Evolutionary conservation across 768 basidiomycete genomes (phyloP).

Genomic region (Podaxis sp.): DNA sequence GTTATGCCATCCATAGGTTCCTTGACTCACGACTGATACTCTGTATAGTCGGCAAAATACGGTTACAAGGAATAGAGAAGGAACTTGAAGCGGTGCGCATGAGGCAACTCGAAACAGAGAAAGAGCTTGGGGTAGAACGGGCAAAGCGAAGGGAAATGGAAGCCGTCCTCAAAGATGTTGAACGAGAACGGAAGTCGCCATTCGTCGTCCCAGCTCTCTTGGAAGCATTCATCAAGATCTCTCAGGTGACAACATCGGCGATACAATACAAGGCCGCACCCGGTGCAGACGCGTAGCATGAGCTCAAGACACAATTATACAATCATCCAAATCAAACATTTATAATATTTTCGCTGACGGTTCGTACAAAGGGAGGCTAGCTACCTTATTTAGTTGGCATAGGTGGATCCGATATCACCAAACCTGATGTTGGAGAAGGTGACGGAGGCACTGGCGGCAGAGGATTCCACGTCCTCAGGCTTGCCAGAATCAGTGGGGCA

Average conservation of each 20-base stretch:
- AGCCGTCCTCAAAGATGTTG: constrained; percentile 41
- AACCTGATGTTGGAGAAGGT: constrained; percentile 41
- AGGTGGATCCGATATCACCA: constrained; percentile 23
- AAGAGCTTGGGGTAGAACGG: constrained; percentile 36
- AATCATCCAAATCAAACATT: neutral
- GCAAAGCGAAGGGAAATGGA: constrained; percentile 41
- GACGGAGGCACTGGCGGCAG: constrained; percentile 21
- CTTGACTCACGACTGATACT: neutral
- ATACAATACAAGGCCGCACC: constrained; percentile 12
- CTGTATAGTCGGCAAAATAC: neutral
- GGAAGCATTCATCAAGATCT: constrained; percentile 50
- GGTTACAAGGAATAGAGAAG: neutral
- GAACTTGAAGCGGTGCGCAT: neutral
- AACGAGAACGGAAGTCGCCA: constrained; percentile 47
- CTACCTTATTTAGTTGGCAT: neutral
- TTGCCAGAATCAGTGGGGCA: constrained; percentile 37
- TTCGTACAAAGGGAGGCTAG: neutral
- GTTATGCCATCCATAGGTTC: neutral
- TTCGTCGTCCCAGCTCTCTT: constrained; percentile 58
- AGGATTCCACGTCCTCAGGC: constrained; percentile 33
- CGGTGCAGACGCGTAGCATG: neutral
- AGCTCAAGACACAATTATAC: neutral
- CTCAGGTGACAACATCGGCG: constrained; percentile 38
- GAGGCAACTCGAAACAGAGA: constrained; percentile 15
- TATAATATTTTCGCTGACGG: neutral